phyloP scores from a whole-genome alignment of 1,284 basidiomycete species.

The Tilletia caries region DNA sequence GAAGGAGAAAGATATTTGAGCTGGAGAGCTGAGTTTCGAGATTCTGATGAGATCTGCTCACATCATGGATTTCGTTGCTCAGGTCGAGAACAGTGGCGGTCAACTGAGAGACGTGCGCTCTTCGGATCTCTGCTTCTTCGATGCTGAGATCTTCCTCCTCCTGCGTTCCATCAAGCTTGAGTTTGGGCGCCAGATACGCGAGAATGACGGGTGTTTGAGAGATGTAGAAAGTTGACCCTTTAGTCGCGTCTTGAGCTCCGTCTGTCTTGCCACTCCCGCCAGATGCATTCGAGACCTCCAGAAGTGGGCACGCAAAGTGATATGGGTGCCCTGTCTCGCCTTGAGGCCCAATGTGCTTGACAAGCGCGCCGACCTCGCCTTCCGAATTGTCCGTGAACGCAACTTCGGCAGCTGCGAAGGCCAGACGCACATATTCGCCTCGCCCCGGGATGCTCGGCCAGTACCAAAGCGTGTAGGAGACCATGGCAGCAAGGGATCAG shows the following conservation, averaged over 20 bases:
- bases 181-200: conserved; percentile 56
- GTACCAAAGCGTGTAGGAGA: conserved; percentile 19
- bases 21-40: conserved; percentile 18
- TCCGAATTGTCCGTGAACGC: conserved; percentile 54
- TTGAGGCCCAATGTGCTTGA: conserved; percentile 17
- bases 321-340: conserved; percentile 21
- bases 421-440: conserved; percentile 59
- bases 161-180: conserved; percentile 45
- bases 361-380: conserved; percentile 26
- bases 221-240: conserved; percentile 25
- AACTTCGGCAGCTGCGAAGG: conserved; percentile 57
- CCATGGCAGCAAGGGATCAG: no score
- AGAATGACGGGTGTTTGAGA: conserved; percentile 58
- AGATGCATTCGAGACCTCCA: conserved; percentile 25
- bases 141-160: conserved; percentile 18
- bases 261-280: conserved; percentile 11
- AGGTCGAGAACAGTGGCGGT: conserved; percentile 58
- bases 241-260: conserved; percentile 19
- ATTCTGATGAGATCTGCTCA: not conserved
- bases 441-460: conserved; percentile 57
- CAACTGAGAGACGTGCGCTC: conserved; percentile 56
- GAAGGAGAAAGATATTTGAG: not conserved
- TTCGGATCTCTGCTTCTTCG: conserved; percentile 25
- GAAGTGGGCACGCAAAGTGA: conserved; percentile 54
- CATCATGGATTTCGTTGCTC: conserved; percentile 56